Evolutionary conservation across 73 alveolate genomes (phyloP), one percentile per base, ranked within the genome.

Genomic region (Symbiodinium natans): DNA sequence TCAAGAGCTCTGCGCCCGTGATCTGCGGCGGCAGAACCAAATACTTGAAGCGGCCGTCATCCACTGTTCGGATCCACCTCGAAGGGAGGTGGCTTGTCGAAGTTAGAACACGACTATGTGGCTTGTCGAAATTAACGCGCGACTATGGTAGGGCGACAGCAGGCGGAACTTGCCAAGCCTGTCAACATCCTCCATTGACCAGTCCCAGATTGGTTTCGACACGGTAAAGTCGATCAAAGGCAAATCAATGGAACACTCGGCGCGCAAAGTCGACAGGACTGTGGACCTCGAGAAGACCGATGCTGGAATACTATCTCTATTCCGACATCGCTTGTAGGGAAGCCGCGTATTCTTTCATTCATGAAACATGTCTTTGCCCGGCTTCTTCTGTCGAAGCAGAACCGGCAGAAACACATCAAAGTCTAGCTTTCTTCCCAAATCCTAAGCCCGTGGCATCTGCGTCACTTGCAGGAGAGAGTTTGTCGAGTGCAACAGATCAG

Each of bases 391-490:
- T 43, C 11, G 56, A 43, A 5, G 56, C 5, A 43, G 19, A 43
- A 5, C 56, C 56, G 56, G 56, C 56, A 43, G 56, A 11, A 43
- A 11, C 56, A 43, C 56, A 43, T 43, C 19, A 5, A 43, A 43
- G n/a, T n/a, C n/a, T n/a, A n/a, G n/a, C n/a, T n/a, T n/a, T n/a
- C n/a, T n/a, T n/a, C n/a, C n/a, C n/a, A n/a, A n/a, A n/a, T n/a
- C n/a, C 83, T 54, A 59, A 19, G 93, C 9, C 36, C 11, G 74
- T 1, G 29, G 48, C 97, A 90, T 90, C 85, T 92, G 98, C 43
- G 92, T 92, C 87, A 92, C 98, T 33, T 92, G 98, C 77, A 75
- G 90, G 68, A 92, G 43, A n/a, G 98, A 92, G 92, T 92, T 92
- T 59, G 73, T 54, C 36, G 92, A 46, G 71, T 92, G 98, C 83